Conservation (phyloP, 192 early-diverging fungal species). For the Powellomyces hirtus region DNA sequence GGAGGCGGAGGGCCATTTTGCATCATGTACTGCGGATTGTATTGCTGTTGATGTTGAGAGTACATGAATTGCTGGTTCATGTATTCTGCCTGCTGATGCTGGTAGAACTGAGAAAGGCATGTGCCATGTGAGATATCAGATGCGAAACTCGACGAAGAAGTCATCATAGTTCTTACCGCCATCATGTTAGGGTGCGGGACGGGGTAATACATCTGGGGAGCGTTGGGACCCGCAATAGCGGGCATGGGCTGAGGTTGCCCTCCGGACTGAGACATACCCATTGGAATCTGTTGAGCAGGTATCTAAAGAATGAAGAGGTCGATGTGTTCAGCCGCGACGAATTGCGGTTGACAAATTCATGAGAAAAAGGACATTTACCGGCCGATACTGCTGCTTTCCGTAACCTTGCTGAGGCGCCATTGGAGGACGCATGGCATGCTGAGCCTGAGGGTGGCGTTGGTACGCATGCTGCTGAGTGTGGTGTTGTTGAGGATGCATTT, state of each 20-base stretch:
- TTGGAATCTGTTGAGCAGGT: not conserved
- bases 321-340: not conserved
- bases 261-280: not conserved
- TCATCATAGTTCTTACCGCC: not conserved
- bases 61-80: not conserved
- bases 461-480: not conserved
- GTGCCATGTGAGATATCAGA: too few species aligned
- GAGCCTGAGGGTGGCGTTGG: not conserved
- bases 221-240: not conserved
- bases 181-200: not conserved
- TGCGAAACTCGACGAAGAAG: too few species aligned
- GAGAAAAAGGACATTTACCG: too few species aligned
- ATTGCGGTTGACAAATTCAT: too few species aligned
- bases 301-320: not conserved
- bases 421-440: not conserved
- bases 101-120: not conserved
- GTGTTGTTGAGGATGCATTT: not conserved
- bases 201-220: not conserved
- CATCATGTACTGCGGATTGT: slow-evolving; percentile 1
- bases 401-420: not conserved
- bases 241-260: not conserved
- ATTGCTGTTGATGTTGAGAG: not conserved
- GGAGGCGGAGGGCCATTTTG: not conserved
- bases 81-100: not conserved
- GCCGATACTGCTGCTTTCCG: not conserved